phyloP scores from a whole-genome alignment of 257 asterid species.

The Solanum paucissectum region DNA sequence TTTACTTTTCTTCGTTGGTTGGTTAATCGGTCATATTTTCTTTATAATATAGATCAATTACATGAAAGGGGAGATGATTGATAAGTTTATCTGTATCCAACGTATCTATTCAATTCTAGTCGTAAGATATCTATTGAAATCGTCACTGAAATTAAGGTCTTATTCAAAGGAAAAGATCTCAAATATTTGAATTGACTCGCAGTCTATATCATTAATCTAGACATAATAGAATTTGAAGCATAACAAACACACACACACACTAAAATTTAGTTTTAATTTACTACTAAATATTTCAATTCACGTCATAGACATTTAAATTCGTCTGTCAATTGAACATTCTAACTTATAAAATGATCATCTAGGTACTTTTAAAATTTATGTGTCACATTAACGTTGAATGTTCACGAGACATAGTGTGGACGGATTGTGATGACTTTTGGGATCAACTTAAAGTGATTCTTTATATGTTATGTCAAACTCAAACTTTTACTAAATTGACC shows the following conservation, averaged over 20 bases:
- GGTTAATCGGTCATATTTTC: neutral
- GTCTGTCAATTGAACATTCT: no score
- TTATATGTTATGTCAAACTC: no score
- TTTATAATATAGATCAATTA: neutral
- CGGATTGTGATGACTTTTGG: no score
- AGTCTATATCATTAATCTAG: neutral
- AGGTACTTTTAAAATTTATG: neutral
- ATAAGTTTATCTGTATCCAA: neutral
- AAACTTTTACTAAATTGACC: neutral
- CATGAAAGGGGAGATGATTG: neutral
- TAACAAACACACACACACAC: neutral
- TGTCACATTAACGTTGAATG: neutral
- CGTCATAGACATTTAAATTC: neutral
- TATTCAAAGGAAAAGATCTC: neutral
- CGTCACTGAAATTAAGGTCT: neutral
- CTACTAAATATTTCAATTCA: neutral
- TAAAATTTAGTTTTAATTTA: no score
- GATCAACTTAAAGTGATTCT: no score
- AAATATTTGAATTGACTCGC: neutral
- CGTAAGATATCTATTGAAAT: neutral
- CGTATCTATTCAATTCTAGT: neutral
- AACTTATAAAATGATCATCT: no score
- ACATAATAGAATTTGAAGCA: neutral
- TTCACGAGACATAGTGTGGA: no score
- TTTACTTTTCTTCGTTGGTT: neutral